Percentiles rank a stretch among this genome's conserved stretches.
phyloP scores from a whole-genome alignment of 176 grass and related monocot genomes.

The Oryza glaberrima region DNA sequence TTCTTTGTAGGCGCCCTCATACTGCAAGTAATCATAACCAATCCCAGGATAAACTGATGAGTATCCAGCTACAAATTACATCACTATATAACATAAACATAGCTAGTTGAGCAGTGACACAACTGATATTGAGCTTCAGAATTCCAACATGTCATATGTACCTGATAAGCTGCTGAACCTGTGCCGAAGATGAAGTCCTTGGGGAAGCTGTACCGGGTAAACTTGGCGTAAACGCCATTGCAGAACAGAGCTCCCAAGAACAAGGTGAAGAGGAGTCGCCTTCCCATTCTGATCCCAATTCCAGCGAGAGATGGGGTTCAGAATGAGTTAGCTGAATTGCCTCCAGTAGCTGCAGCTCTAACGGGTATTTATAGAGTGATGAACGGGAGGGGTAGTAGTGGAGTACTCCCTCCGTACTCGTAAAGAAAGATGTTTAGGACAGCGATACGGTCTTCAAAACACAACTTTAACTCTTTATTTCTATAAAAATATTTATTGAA shows the following conservation, averaged over 20 bases:
- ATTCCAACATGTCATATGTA: background rate
- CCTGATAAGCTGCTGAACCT: constrained; percentile 62
- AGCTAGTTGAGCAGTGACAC: background rate
- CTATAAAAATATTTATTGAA: too few relatives aligned
- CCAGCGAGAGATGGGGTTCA: background rate
- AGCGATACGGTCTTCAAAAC: too few relatives aligned
- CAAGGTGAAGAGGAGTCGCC: constrained; percentile 6
- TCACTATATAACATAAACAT: background rate
- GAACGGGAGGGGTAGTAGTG: background rate
- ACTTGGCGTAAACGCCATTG: constrained; percentile 1
- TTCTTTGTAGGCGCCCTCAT: constrained; percentile 55
- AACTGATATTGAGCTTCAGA: background rate
- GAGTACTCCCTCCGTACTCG: too few relatives aligned
- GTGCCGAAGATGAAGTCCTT: constrained; percentile 58
- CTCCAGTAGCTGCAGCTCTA: background rate
- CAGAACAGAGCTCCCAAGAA: constrained; percentile 32
- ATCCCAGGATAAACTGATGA: background rate
- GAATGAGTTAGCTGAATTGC: background rate
- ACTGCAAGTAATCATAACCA: constrained; percentile 21
- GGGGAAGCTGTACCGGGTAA: constrained; percentile 52
- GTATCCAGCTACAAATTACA: background rate
- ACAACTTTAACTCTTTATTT: too few relatives aligned
- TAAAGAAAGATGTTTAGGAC: too few relatives aligned
- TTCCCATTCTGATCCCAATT: background rate
- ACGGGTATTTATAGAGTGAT: background rate